Conservation (phyloP, 495 filamentous ascomycete genomes). For the Penicillium antarcticum region DNA sequence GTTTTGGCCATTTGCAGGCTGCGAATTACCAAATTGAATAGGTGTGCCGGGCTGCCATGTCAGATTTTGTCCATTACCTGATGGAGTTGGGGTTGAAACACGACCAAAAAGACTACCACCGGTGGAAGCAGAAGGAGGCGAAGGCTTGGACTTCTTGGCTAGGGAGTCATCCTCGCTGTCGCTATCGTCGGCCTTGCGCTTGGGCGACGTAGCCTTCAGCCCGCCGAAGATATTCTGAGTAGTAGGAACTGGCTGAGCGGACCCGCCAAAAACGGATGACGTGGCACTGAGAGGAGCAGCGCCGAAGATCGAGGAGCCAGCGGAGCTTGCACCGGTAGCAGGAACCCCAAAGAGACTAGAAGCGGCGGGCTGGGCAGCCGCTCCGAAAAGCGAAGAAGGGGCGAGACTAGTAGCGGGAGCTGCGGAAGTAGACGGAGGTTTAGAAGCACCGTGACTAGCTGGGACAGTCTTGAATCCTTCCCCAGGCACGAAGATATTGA, state of each 20-base stretch:
- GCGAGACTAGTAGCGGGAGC: neutral
- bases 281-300: constrained; percentile 3
- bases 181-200: constrained; percentile 19
- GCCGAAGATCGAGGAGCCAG: constrained; percentile 19
- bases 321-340: neutral
- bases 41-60: constrained; percentile 52
- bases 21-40: constrained; percentile 41
- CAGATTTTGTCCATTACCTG: neutral
- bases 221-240: constrained; percentile 61
- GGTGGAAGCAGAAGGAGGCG: constrained; percentile 26
- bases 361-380: neutral
- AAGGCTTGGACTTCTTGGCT: constrained; percentile 19
- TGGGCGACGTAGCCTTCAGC: constrained; percentile 27
- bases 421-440: constrained; percentile 6
- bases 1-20: constrained; percentile 15
- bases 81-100: constrained; percentile 35
- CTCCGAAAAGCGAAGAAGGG: neutral
- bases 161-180: constrained; percentile 24
- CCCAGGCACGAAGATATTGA: constrained; percentile 38
- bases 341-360: neutral
- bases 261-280: constrained; percentile 21
- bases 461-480: constrained; percentile 41
- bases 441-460: constrained; percentile 11
- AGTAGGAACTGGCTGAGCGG: constrained; percentile 23
- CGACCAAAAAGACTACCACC: constrained; percentile 59